Conservation (phyloP, 1,139 yeast genomes). For the Yamadazyma membranifaciens region DNA sequence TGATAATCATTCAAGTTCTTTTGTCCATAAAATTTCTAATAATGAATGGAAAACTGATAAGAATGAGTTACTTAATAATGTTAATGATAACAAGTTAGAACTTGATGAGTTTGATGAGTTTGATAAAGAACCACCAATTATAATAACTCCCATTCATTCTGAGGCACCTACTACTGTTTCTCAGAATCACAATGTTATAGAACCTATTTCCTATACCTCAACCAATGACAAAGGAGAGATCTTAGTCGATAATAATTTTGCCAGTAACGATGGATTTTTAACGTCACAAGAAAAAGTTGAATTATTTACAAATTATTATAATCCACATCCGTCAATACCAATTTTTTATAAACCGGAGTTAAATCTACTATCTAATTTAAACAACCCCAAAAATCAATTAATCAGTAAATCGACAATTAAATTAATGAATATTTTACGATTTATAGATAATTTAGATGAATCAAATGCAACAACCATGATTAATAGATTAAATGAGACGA, state of each 20-base stretch:
- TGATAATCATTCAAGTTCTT: not conserved
- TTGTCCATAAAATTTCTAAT: no score
- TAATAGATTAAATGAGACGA: no score
- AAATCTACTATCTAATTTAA: not conserved
- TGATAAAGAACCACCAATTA: not conserved
- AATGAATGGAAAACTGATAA: no score
- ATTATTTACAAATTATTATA: conserved; percentile 24
- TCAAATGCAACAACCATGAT: no score
- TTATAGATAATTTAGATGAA: no score
- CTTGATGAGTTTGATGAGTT: conserved; percentile 4
- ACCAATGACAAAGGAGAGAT: conserved; percentile 4
- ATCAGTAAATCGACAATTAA: not conserved
- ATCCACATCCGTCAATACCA: conserved; percentile 11
- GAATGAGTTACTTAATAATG: not conserved
- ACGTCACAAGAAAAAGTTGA: conserved; percentile 26
- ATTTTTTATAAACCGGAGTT: not conserved
- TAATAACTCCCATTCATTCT: not conserved
- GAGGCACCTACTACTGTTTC: no score
- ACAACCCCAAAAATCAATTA: not conserved
- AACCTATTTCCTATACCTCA: not conserved
- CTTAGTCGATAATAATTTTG: conserved; percentile 10
- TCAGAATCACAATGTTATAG: not conserved
- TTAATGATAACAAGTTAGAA: not conserved
- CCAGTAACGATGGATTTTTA: conserved; percentile 26
- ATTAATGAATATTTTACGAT: no score